Conservation (phyloP, 2,329 filamentous ascomycete species). For the Hypoxylon sp. region DNA sequence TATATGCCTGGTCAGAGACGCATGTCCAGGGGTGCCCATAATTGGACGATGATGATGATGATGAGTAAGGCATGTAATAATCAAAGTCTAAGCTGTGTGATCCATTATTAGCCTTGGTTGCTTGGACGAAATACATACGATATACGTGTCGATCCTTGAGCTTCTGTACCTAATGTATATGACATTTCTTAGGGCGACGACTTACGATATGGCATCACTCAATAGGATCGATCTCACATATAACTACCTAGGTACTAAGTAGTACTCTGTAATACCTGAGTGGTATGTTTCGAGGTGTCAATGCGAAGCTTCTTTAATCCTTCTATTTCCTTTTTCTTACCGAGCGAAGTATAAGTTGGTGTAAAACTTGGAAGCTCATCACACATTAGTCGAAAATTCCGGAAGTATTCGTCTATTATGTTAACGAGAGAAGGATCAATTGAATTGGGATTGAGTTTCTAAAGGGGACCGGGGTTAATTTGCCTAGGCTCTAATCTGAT, state of each 20-base stretch:
- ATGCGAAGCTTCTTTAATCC: conserved; percentile 20
- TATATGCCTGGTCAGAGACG: conserved; percentile 21
- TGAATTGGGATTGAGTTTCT: conserved; percentile 24
- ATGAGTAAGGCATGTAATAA: conserved; percentile 20
- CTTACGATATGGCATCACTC: conserved; percentile 25
- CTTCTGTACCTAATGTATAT: conserved; percentile 3
- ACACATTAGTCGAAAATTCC: conserved; percentile 21
- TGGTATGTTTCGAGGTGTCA: conserved; percentile 2
- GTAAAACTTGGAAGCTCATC: conserved; percentile 29
- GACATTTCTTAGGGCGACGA: conserved; percentile 12
- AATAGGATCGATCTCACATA: background rate
- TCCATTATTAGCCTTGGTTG: conserved; percentile 34
- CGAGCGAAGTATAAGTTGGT: conserved; percentile 2
- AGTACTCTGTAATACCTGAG: background rate
- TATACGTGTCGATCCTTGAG: conserved; percentile 13
- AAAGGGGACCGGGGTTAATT: conserved; percentile 23
- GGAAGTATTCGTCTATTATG: conserved; percentile 9
- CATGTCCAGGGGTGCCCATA: conserved; percentile 17
- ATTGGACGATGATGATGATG: conserved; percentile 12
- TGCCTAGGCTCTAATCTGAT: conserved; percentile 36
- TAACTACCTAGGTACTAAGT: too few relatives aligned
- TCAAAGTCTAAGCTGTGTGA: conserved; percentile 21
- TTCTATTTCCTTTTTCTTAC: conserved; percentile 6
- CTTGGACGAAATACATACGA: conserved; percentile 24
- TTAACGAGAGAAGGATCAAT: conserved; percentile 32